Percentiles rank a stretch among this genome's conserved stretches.
These are phyloP conservation scores for Venustampulla echinocandica DNA, from an alignment of 495 filamentous ascomycete species.

Conservation along the genomic window DNA sequence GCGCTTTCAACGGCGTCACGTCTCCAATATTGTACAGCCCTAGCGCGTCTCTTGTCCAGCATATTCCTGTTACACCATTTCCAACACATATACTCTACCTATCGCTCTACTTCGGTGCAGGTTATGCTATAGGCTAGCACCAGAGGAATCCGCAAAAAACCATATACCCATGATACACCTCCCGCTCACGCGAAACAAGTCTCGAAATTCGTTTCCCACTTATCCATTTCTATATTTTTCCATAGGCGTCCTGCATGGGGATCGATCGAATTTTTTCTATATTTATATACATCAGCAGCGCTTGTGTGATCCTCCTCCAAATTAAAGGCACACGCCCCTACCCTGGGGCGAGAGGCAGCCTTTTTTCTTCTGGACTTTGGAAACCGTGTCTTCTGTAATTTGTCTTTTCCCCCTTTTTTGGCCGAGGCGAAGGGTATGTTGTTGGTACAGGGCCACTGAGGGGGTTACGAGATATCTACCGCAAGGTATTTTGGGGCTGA, in stretches of 20 bases:
- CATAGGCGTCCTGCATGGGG: not conserved
- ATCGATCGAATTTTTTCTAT: not conserved
- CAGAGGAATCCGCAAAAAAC: not conserved
- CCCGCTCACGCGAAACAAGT: conserved; percentile 14
- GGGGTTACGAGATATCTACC: not conserved
- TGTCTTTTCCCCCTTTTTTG: no score
- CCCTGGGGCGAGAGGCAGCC: no score
- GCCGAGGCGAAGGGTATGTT: no score
- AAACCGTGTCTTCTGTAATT: no score
- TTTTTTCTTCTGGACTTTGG: no score
- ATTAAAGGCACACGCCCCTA: no score
- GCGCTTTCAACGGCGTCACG: conserved; percentile 14
- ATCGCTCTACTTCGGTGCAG: not conserved
- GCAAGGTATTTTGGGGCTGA: not conserved
- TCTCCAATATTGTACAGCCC: conserved; percentile 12
- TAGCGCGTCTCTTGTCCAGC: no score
- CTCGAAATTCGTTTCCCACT: not conserved
- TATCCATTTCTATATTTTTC: conserved; percentile 11
- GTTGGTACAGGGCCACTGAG: no score
- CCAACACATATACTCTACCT: not conserved
- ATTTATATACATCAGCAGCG: conserved; percentile 2
- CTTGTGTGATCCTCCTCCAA: no score
- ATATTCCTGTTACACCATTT: not conserved
- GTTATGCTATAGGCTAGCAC: not conserved
- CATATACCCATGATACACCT: conserved; percentile 26